A percentile compares a stretch with the other conserved stretches of the same genome.
These are phyloP conservation scores for Magnaporthiopsis rhizophila DNA, from an alignment of 2,329 filamentous ascomycete species.

Conservation along the genomic window DNA sequence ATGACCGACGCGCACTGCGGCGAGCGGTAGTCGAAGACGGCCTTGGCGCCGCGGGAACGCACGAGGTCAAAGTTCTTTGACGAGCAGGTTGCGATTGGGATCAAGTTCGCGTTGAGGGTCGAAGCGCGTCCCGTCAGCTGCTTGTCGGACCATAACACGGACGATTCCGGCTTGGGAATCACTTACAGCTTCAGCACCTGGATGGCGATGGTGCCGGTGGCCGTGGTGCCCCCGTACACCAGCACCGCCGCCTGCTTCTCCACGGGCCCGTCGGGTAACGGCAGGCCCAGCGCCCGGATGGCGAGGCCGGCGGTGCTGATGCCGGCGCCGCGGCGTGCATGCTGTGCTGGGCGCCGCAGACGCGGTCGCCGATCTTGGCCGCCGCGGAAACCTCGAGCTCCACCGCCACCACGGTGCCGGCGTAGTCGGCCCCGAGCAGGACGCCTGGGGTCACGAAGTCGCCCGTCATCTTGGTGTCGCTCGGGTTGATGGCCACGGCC, in stretches of 20 bases:
- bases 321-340: conserved; percentile 12
- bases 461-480: conserved; percentile 23
- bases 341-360: conserved; percentile 13
- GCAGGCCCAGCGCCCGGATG: conserved; percentile 10
- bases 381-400: conserved; percentile 11
- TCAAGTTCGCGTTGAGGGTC: not conserved
- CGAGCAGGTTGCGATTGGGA: conserved; percentile 13
- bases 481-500: conserved; percentile 23
- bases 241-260: conserved; percentile 18
- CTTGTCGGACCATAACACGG: too few relatives aligned
- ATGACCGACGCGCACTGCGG: too few relatives aligned
- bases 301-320: conserved; percentile 12
- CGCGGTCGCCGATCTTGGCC: conserved; percentile 16
- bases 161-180: too few relatives aligned
- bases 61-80: conserved; percentile 10
- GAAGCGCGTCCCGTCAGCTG: too few relatives aligned
- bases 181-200: conserved; percentile 25
- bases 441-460: conserved; percentile 16
- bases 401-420: conserved; percentile 18
- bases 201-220: conserved; percentile 28
- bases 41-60: conserved; percentile 11
- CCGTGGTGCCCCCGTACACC: conserved; percentile 29
- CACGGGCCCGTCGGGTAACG: not conserved
- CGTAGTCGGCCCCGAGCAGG: conserved; percentile 21
- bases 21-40: conserved; percentile 14